Evolutionary conservation across 2,329 filamentous ascomycete genomes (phyloP), one percentile per base, ranked within the genome.

Genomic region (Nemania serpens): DNA sequence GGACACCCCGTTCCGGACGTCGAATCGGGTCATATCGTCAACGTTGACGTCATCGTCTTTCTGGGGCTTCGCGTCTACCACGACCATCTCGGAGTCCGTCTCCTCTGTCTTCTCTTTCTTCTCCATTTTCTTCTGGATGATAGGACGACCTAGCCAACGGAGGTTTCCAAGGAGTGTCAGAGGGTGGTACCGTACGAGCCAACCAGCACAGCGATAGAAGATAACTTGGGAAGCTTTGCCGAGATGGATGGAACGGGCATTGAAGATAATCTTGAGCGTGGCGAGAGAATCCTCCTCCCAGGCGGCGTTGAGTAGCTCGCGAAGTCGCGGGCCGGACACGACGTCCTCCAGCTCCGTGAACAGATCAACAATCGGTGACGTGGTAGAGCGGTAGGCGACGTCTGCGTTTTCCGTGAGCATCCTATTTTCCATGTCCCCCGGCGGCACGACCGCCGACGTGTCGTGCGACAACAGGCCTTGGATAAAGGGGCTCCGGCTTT

Each of bases 251-350:
- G 83, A 85, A 10, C 85, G 79, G 0, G 79, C 73, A 61, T 86
- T 85, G 77, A 84, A 87, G 64, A 88, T 83, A 66, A 87, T 78
- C 68, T 85, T 85, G 33, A 87, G 76, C 0, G 84, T 84, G 12
- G 76, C 69, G 2, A 79, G 66, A 0, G 80, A 63, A 60, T 86
- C 81, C 1, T 74, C 69, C 1, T 70, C 66, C 84, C 84, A 88
- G 1, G 84, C 79, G 2, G 71, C 61, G 2, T 79, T 69, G 33
- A 87, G 78, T 1, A 82, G 68, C 12, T 75, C 67, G 5, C 71
- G 66, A 1, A 86, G 69, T 1, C 74, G 67, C 0, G 71, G 68
- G 0, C 74, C 73, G 0, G 74, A 71, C 12, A 79, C 65, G 13
- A 73, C 70, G 0, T 79, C 76, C 55, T 80, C 77, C 0, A 86